Conservation (phyloP, 495 filamentous ascomycete genomes). For the Acidomyces sp. region DNA sequence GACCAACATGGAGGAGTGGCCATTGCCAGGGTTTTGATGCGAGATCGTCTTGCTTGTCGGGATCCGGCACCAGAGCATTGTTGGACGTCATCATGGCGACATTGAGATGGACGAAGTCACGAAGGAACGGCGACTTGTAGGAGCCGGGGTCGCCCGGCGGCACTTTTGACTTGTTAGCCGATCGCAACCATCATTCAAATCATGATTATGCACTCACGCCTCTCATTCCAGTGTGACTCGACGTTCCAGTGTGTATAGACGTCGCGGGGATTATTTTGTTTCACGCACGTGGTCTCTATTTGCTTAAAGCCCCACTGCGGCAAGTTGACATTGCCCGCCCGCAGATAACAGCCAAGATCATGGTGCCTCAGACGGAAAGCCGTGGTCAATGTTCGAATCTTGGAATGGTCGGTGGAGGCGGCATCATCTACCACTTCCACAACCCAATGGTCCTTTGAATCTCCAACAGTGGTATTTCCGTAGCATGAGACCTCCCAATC, state of each 20-base stretch:
- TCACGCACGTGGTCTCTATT: conserved; percentile 90
- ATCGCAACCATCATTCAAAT: neutral
- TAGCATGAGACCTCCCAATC: conserved; percentile 91
- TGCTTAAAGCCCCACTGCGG: conserved; percentile 99
- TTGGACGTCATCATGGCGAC: conserved; percentile 99
- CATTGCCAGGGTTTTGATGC: conserved; percentile 98
- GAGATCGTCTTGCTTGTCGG: conserved; percentile 96
- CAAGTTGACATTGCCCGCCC: conserved; percentile 90
- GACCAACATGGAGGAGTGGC: conserved; percentile 86
- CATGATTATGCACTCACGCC: conserved; percentile 47
- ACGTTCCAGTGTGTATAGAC: conserved; percentile 99
- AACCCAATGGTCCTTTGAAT: conserved; percentile 96
- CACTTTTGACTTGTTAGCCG: conserved; percentile 41
- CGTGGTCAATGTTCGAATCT: conserved; percentile 82
- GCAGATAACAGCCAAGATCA: conserved; percentile 77
- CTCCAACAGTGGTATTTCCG: conserved; percentile 90
- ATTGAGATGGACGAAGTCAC: conserved; percentile 94
- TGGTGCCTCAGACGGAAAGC: conserved; percentile 81
- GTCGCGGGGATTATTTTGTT: conserved; percentile 84
- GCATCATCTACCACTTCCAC: conserved; percentile 85
- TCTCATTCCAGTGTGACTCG: conserved; percentile 87
- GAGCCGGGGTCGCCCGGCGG: conserved; percentile 80
- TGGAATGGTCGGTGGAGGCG: conserved; percentile 70
- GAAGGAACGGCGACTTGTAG: conserved; percentile 91
- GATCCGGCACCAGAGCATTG: conserved; percentile 93